These are phyloP conservation scores for Nicotiana obtusifolia DNA, from an alignment of 257 asterid genomes.

Conservation along the genomic window DNA sequence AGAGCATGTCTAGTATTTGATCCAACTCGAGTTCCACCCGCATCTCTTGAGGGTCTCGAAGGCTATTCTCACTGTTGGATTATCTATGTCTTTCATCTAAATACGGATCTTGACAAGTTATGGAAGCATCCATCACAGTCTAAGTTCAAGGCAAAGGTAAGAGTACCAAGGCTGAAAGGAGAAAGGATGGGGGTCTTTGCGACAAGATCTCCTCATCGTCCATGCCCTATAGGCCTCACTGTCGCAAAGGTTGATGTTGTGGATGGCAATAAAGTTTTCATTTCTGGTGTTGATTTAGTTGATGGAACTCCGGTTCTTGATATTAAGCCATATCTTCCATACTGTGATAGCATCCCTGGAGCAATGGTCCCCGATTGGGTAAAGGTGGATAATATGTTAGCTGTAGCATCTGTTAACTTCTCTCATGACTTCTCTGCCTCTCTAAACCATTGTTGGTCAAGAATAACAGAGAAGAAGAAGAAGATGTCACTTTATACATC, in stretches of 20 bases:
- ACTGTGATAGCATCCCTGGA: constrained; percentile 70
- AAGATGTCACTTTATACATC: constrained; percentile 66
- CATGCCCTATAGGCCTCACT: constrained; percentile 91
- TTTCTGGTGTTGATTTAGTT: constrained; percentile 95
- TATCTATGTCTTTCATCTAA: constrained; percentile 83
- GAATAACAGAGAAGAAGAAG: constrained; percentile 46
- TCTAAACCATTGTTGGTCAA: constrained; percentile 64
- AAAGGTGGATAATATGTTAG: constrained; percentile 61
- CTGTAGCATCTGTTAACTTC: constrained; percentile 66
- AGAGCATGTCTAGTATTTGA: constrained; percentile 68
- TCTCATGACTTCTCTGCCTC: constrained; percentile 53
- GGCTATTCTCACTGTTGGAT: constrained; percentile 94
- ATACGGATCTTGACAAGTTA: constrained; percentile 83
- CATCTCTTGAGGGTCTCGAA: constrained; percentile 89
- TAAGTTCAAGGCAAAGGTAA: constrained; percentile 88
- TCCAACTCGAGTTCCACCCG: constrained; percentile 65
- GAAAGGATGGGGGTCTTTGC: constrained; percentile 89
- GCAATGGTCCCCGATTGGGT: constrained; percentile 91
- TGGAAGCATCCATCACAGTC: constrained; percentile 88
- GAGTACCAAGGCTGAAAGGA: constrained; percentile 86
- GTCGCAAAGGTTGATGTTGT: constrained; percentile 95
- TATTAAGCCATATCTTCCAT: constrained; percentile 91
- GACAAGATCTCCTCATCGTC: constrained; percentile 99
- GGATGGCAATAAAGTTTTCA: constrained; percentile 44
- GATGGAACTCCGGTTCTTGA: constrained; percentile 98